phyloP scores from a whole-genome alignment of 2,329 filamentous ascomycete species.

The Botryotinia narcissicola region DNA sequence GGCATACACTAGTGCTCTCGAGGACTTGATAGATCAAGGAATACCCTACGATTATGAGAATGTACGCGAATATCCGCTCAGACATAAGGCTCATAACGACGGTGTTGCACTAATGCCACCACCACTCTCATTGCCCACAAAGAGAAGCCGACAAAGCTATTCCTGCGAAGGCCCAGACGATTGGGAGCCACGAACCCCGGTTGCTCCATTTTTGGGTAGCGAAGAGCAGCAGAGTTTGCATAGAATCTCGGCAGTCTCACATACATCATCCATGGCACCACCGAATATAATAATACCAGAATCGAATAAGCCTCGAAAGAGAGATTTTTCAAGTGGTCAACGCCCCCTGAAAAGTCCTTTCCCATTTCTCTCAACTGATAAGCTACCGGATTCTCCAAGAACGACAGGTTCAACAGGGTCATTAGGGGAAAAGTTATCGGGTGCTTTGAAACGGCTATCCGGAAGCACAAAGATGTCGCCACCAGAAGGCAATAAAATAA shows the following conservation, averaged over 20 bases:
- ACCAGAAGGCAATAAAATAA: not conserved
- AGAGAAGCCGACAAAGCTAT: slow-evolving; percentile 8
- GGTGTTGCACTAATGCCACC: slow-evolving; percentile 4
- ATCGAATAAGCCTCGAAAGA: slow-evolving; percentile 3
- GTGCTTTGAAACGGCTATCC: slow-evolving; percentile 24
- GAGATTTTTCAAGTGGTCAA: slow-evolving; percentile 23
- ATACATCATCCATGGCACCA: not conserved
- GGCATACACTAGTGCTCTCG: not conserved
- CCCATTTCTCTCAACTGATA: slow-evolving; percentile 21
- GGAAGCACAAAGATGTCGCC: not conserved
- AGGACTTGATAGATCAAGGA: slow-evolving; percentile 22
- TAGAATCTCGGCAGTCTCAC: slow-evolving; percentile 1
- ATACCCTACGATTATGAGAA: slow-evolving; percentile 10
- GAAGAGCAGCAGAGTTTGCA: not conserved
- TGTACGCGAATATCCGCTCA: not conserved
- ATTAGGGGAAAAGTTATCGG: slow-evolving; percentile 22
- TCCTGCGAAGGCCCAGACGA: slow-evolving; percentile 1
- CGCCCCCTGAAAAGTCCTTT: slow-evolving; percentile 29
- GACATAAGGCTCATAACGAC: not conserved
- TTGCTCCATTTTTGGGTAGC: not conserved
- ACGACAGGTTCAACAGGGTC: not conserved
- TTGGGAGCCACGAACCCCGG: not conserved
- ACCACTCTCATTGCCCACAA: slow-evolving; percentile 11
- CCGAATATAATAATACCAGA: not conserved
- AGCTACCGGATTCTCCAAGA: slow-evolving; percentile 11